Base-by-base conservation (phyloP, 306 rosid species). In the Chamaecrista fasciculata region DNA sequence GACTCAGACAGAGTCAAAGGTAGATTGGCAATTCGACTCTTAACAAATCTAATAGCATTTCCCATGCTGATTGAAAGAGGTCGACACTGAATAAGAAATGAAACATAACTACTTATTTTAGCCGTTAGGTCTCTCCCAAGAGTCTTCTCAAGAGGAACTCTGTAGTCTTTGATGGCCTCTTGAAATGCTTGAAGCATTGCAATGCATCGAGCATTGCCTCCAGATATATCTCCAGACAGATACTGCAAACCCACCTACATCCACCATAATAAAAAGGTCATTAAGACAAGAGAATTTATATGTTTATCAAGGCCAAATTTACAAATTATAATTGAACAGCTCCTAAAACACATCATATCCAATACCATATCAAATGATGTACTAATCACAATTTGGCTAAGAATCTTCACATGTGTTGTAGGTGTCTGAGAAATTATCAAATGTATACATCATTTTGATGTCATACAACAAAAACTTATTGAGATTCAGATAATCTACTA, bases 11-110 rank as follows among this genome's bases (percentile, higher is more conserved):
- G n/a, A 44, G 82, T 20, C 81, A 81, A 66, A 61, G 84, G 86
- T 57, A 85, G 67, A 76, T 79, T 79, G 43, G 89, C 79, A 72
- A 85, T 73, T 50, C 63, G 86, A 70, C 84, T 85, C 62, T 85
- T 85, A 19, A 85, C 79, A 76, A 81, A 85, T 62, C 89, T 79
- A 73, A 85, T 81, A 26, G 89, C 86, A 81, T 85, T 85, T 48
- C 89, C 89, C 89, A 85, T 85, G 72, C 86, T 85, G 80, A 85
- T 79, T 73, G 89, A 85, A 60, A 85, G 82, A 71, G 89, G 89
- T 56, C 89, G 74, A 25, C 89, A 85, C 68, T 81, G 80, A 49
- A 65, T 85, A 16, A 85, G 82, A 81, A 81, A 85, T 48, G 89
- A 85, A 28, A 85, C 86, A 62, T 76, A 85, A 79, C 86, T 79